These are phyloP conservation scores for Kwoniella pini DNA, from an alignment of 768 basidiomycete species.

Conservation along the genomic window DNA sequence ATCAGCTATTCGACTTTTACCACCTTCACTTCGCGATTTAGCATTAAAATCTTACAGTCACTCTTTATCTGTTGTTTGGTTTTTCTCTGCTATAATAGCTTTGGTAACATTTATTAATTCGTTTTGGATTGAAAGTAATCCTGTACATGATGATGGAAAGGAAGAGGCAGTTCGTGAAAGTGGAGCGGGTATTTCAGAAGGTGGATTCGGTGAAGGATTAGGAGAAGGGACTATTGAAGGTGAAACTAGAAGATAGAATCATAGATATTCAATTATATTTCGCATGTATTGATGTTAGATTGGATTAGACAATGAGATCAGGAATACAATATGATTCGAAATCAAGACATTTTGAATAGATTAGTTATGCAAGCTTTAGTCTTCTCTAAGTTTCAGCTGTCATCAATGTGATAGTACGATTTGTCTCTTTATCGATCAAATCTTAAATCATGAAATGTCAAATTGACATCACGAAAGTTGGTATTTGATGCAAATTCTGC, in stretches of 20 bases:
- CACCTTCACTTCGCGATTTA: conserved; percentile 21
- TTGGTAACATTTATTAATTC: conserved; percentile 26
- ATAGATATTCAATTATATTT: no score
- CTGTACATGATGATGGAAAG: conserved; percentile 14
- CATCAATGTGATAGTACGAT: no score
- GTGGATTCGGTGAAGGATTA: conserved; percentile 12
- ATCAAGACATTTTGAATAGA: no score
- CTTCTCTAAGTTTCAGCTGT: no score
- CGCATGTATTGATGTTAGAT: no score
- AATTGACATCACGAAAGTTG: no score
- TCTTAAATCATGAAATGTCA: no score
- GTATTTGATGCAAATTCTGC: no score
- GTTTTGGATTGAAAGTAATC: conserved; percentile 30
- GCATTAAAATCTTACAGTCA: conserved; percentile 46
- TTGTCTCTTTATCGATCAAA: no score
- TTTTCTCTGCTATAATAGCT: conserved; percentile 21
- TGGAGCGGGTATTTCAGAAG: conserved; percentile 10
- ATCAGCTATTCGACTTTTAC: conserved; percentile 38
- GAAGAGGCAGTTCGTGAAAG: not conserved
- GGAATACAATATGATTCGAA: no score
- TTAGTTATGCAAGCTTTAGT: no score
- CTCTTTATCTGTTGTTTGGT: conserved; percentile 34
- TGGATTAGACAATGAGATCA: no score
- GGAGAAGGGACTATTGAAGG: conserved; percentile 13
- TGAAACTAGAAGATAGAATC: conserved; percentile 2